phyloP scores from a whole-genome alignment of 2,329 filamentous ascomycete genomes.

The Colletotrichum sp. region DNA sequence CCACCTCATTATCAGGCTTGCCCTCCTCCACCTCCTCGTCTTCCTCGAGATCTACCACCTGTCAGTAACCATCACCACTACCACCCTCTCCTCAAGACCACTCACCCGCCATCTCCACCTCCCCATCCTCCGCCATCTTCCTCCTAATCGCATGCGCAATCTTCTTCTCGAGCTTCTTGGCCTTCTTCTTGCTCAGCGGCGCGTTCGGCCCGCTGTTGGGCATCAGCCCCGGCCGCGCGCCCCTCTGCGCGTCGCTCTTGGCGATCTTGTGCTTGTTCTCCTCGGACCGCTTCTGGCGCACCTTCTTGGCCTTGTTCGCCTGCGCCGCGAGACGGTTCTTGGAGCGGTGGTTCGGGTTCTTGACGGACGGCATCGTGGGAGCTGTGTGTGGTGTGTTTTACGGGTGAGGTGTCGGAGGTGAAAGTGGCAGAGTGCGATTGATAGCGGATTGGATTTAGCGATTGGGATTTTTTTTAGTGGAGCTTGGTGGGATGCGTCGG shows the following conservation, averaged over 20 bases:
- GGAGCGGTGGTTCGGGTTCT: slow-evolving; percentile 63
- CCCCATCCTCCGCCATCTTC: slow-evolving; percentile 55
- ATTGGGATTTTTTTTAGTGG: slow-evolving; percentile 18
- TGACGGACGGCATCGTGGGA: slow-evolving; percentile 56
- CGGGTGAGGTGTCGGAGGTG: neutral
- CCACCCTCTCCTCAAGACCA: neutral
- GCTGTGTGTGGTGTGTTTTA: neutral
- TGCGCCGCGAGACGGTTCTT: slow-evolving; percentile 57
- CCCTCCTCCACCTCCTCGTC: neutral
- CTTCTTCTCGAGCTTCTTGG: slow-evolving; percentile 60
- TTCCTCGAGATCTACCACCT: neutral
- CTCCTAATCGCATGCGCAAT: slow-evolving; percentile 57
- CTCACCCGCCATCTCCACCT: slow-evolving; percentile 54
- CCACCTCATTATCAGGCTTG: neutral
- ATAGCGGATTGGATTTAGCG: neutral
- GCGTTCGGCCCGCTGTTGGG: slow-evolving; percentile 60
- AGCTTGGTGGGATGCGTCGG: slow-evolving; percentile 1
- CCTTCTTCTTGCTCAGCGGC: slow-evolving; percentile 59
- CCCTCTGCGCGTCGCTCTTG: slow-evolving; percentile 50
- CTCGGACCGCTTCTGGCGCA: slow-evolving; percentile 45
- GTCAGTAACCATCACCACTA: neutral
- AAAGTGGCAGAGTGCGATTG: neutral
- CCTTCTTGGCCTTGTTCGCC: slow-evolving; percentile 48
- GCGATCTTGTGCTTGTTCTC: slow-evolving; percentile 42
- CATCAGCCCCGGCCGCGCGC: slow-evolving; percentile 57